Base-by-base conservation (phyloP, 2,329 filamentous ascomycete genomes). In the Trichoderma afroharzianum region DNA sequence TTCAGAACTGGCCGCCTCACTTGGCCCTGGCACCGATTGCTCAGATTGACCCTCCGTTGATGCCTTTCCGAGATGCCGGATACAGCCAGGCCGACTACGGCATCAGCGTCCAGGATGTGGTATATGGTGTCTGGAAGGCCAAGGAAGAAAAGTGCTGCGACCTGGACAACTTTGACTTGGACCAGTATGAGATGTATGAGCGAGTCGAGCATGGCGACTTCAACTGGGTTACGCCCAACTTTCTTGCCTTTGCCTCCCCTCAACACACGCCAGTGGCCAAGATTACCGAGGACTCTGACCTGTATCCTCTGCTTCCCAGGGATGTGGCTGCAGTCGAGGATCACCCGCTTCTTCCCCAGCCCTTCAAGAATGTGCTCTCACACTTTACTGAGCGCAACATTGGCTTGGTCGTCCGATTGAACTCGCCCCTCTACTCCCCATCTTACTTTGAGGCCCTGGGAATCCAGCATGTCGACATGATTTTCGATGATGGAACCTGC, bases 71-170 rank as follows among this genome's bases (percentile, higher is more conserved):
- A 74, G 96, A 99, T 81, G 96, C 96, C 72, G 96, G 96, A 69
- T 99, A 99, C 86, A 98, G 95, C 82, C 95, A 98, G 83, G 96
- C 96, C 73, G 96, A 99, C 82, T 99, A 97, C 79, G 92, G 94
- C 69, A 89, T 99, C 77, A 97, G 92, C 72, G 94, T 99, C 57
- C 96, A 99, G 83, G 96, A 99, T 80, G 91, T 99, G 55, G 95
- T 99, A 8, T 99, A 99, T 78, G 96, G 96, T 72, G 94, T 99
- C 21, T 99, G 96, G 95, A 97, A 95, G 81, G 96, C 96, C 59
- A 99, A 98, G 85, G 96, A 99, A 80, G 93, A 98, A 82, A 92
- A 92, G 62, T 91, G 97, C 77, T 97, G 95, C 79, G 93, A 93
- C 69, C 85, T 99, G 72, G 94, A 97, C 80, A 94, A 96, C 80